phyloP scores from a whole-genome alignment of 163 green algal genomes.

The Smithsoniella earleae region DNA sequence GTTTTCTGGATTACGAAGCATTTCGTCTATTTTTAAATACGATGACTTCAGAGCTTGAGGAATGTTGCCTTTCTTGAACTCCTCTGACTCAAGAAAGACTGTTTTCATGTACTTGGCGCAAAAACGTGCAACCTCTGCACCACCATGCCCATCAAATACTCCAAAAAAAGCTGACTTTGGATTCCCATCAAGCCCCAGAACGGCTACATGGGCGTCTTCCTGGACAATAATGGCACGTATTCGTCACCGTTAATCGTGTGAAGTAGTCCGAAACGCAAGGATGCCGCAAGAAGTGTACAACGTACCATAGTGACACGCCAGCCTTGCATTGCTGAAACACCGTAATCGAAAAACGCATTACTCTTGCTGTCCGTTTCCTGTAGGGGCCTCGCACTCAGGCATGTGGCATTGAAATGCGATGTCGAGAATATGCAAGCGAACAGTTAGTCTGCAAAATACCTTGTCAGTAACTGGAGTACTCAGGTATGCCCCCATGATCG shows the following conservation, averaged over 20 bases:
- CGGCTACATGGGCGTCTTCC: constrained; percentile 59
- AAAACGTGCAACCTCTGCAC: constrained; percentile 64
- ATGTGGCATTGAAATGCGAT: neutral
- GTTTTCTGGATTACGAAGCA: neutral
- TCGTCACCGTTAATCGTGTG: neutral
- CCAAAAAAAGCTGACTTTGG: constrained; percentile 50
- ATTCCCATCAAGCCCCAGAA: constrained; percentile 43
- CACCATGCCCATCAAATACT: constrained; percentile 74
- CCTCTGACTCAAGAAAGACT: constrained; percentile 7
- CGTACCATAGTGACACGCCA: constrained; percentile 59
- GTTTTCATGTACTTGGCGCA: constrained; percentile 53
- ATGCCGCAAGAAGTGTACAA: neutral
- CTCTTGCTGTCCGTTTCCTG: constrained; percentile 51
- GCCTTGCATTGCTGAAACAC: constrained; percentile 58
- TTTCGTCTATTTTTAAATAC: constrained; percentile 8
- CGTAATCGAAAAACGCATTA: constrained; percentile 48
- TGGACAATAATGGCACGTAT: constrained; percentile 34
- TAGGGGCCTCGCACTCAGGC: neutral
- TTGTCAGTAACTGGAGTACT: constrained; percentile 48
- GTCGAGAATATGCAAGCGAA: neutral
- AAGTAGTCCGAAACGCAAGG: neutral
- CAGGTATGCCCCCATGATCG: constrained; percentile 52
- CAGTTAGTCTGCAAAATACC: constrained; percentile 31
- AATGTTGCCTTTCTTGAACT: constrained; percentile 3
- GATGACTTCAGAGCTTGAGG: neutral